phyloP scores from a whole-genome alignment of 2,329 filamentous ascomycete species.

The Clonostachys byssicola region DNA sequence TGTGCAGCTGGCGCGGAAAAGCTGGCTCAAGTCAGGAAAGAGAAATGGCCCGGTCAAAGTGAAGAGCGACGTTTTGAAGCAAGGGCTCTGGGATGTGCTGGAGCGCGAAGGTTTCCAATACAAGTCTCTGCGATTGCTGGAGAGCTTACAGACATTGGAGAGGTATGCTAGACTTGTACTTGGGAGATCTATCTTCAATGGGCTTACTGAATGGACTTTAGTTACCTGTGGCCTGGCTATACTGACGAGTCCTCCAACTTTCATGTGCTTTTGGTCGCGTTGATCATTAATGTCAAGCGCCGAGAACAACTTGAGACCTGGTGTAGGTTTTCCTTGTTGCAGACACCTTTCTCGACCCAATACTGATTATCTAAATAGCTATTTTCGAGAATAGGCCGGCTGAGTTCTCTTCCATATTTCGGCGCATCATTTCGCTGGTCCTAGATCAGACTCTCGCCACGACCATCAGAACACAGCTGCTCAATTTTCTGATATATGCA shows the following conservation, averaged over 20 bases:
- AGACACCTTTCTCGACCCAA: background rate
- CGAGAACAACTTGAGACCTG: slow-evolving; percentile 85
- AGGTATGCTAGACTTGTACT: slow-evolving; percentile 41
- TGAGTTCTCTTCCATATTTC: slow-evolving; percentile 87
- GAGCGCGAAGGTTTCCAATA: slow-evolving; percentile 77
- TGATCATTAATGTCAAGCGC: slow-evolving; percentile 85
- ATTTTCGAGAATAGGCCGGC: slow-evolving; percentile 72
- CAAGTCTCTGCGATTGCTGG: slow-evolving; percentile 75
- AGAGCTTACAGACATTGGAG: slow-evolving; percentile 88
- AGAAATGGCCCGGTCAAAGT: slow-evolving; percentile 64
- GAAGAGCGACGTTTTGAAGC: slow-evolving; percentile 82
- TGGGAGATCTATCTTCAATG: too few species aligned
- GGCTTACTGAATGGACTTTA: slow-evolving; percentile 19
- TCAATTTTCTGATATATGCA: slow-evolving; percentile 84
- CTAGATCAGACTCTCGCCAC: slow-evolving; percentile 65
- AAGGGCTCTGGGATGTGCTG: slow-evolving; percentile 82
- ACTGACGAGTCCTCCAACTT: slow-evolving; percentile 85
- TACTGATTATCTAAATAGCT: slow-evolving; percentile 32
- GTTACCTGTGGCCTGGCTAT: slow-evolving; percentile 94
- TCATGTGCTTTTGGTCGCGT: slow-evolving; percentile 80
- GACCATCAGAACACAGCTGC: slow-evolving; percentile 72
- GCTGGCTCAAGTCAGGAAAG: slow-evolving; percentile 72
- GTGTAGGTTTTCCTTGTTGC: slow-evolving; percentile 47
- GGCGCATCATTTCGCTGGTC: slow-evolving; percentile 82
- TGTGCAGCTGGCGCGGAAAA: slow-evolving; percentile 72